These are phyloP conservation scores for Tolypocladium tropicale DNA, from an alignment of 2,329 filamentous ascomycete species.

Conservation along the genomic window DNA sequence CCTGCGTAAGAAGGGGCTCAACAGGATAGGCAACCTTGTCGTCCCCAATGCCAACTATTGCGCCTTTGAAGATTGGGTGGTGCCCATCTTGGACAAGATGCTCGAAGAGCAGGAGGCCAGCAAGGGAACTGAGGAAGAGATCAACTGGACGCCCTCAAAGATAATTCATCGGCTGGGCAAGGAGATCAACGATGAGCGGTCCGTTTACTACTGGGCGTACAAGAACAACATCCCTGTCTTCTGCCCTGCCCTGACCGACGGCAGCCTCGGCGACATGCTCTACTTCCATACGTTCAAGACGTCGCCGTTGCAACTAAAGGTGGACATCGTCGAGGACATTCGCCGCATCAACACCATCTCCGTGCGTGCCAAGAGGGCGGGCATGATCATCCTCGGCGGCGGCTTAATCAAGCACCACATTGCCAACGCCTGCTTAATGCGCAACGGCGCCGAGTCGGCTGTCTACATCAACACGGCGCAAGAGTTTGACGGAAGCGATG, in stretches of 20 bases:
- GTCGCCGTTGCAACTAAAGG: constrained; percentile 67
- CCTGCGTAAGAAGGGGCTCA: constrained; percentile 76
- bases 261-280: constrained; percentile 92
- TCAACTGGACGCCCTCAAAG: constrained; percentile 90
- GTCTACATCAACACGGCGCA: constrained; percentile 97
- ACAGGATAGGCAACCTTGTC: constrained; percentile 90
- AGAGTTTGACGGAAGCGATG: constrained; percentile 96
- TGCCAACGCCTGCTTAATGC: constrained; percentile 93
- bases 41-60: constrained; percentile 96
- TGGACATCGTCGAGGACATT: constrained; percentile 93
- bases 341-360: constrained; percentile 86
- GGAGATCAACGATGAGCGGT: constrained; percentile 87
- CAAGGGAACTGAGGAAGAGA: constrained; percentile 55
- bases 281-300: constrained; percentile 97
- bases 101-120: constrained; percentile 83
- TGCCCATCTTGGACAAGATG: constrained; percentile 92
- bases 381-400: constrained; percentile 92
- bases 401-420: constrained; percentile 98
- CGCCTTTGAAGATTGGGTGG: constrained; percentile 93
- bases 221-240: constrained; percentile 97
- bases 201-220: constrained; percentile 95
- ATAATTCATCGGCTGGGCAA: constrained; percentile 82
- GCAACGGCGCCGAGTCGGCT: constrained; percentile 91
- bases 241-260: constrained; percentile 91
- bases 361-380: constrained; percentile 74